Conservation (phyloP, 2,329 filamentous ascomycete genomes). For the Allantophomopsis lycopodina region DNA sequence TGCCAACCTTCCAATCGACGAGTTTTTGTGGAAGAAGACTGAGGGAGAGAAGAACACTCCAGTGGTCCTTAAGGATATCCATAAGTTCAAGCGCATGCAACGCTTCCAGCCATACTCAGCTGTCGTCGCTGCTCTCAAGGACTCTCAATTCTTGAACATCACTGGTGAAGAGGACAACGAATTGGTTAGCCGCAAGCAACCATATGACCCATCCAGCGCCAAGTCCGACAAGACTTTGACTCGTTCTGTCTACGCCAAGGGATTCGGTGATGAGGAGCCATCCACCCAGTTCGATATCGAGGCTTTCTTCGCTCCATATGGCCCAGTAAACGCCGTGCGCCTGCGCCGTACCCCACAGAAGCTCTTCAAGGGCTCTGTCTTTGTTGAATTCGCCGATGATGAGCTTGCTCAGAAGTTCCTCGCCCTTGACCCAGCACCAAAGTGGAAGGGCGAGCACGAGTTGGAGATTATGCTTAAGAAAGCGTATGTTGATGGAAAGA, state of each 20-base stretch:
- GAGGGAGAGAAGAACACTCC: slow-evolving; percentile 71
- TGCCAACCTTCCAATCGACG: slow-evolving; percentile 78
- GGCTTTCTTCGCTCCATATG: slow-evolving; percentile 74
- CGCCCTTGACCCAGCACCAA: slow-evolving; percentile 63
- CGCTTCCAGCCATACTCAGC: slow-evolving; percentile 81
- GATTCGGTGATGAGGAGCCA: slow-evolving; percentile 74
- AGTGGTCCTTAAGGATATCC: slow-evolving; percentile 63
- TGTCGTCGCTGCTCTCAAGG: slow-evolving; percentile 70
- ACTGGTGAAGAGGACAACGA: slow-evolving; percentile 61
- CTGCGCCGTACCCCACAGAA: slow-evolving; percentile 64
- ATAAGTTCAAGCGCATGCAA: slow-evolving; percentile 90
- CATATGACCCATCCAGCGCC: slow-evolving; percentile 44
- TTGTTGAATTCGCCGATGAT: slow-evolving; percentile 78
- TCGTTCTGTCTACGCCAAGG: slow-evolving; percentile 81
- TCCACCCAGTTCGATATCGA: slow-evolving; percentile 90
- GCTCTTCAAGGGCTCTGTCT: slow-evolving; percentile 90
- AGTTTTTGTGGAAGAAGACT: slow-evolving; percentile 69
- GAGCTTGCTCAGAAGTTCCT: slow-evolving; percentile 73
- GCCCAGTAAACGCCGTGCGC: slow-evolving; percentile 68
- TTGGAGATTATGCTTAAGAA: slow-evolving; percentile 79
- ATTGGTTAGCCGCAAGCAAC: slow-evolving; percentile 61
- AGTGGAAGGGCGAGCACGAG: slow-evolving; percentile 62
- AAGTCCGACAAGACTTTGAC: slow-evolving; percentile 54
- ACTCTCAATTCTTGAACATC: slow-evolving; percentile 60
- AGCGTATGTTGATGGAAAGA: slow-evolving; percentile 72